Base-by-base conservation (phyloP, 176 grass and related monocot species). In the Miscanthus lutarioriparius region DNA sequence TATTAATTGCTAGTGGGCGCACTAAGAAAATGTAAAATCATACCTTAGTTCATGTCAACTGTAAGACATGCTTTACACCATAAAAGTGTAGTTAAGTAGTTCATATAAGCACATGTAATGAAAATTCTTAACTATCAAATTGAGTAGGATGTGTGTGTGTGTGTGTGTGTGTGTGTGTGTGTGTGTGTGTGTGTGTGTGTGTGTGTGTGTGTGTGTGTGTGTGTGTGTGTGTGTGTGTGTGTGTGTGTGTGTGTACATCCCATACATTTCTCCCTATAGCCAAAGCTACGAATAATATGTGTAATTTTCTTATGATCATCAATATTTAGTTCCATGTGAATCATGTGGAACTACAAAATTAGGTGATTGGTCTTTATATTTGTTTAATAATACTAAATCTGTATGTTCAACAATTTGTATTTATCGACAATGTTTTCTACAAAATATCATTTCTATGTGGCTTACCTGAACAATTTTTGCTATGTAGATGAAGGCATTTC, bases 401-500 rank as follows among this genome's bases (percentile, higher is more conserved):
- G 43, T 4, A 45, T 0, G 17, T 6, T 54, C 17, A 74, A 27
- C 4, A 23, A 36, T 41, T 15, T 33, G 41, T 80, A 5, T 0
- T 65, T 13, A 23, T 32, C 1, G 3, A 11, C 0, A 61, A 61
- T 25, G 5, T 4, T 73, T 68, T 22, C 27, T 17, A 75, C 17
- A 54, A 22, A 10, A 67, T 28, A 33, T 2, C 8, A 69, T 22
- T 47, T 54, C 28, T 10, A n/a, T 67, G 51, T 7, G 17, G 8
- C 12, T 73, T 85, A 90, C 63, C 82, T 95, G 81, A 86, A 67
- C 36, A 20, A 47, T 2, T 76, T 90, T 97, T 70, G 77, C 54
- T 78, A 90, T 90, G 81, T 94, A 97, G 75, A 94, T 19, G 82
- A 83, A 88, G 2, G 83, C 87, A 85, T 92, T 94, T 25, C 85